Base-by-base conservation (phyloP, 371 early-diverging fungal genomes). In the Blakeslea trispora region DNA sequence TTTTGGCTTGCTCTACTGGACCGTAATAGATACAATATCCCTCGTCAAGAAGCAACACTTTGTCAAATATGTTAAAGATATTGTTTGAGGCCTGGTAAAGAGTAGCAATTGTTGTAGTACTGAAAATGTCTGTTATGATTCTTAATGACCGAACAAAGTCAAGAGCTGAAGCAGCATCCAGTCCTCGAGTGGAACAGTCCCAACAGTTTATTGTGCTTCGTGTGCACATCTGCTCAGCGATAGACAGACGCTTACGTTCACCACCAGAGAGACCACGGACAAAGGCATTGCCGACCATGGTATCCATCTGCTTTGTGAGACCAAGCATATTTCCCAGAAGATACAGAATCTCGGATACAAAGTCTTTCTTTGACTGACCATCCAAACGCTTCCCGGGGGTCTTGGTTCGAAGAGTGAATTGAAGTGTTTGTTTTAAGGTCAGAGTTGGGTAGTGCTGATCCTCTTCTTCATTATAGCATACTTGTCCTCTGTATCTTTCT, bases 161-260 rank as follows among this genome's bases (percentile, higher is more conserved):
- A 6, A 91, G 77, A 18, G 97, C 94, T 24, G 91, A 92, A 39
- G 92, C 87, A 13, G 93, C 85, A 77, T 98, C 98, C n/a, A 98
- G 71, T 57, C 97, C 96, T 55, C 89, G 86, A 3, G 93, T 93
- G 31, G 91, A 87, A 34, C 93, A 93, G 61, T 96, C 95, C 83
- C 93, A 88, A 61, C 91, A 82, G 55, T 89, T 85, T 60, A 93
- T 75, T 9, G 83, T 72, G 42, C 89, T 88, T 18, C 77, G 79
- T 6, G 90, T 83, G 0, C 94, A 85, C 59, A 96, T 86, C 72
- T 95, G 92, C 69, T 89, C 89, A 31, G 91, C 95, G 57, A 94
- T 92, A 4, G 87, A 83, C 8, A 91, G 75, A 61, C 97, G 87
- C 82, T 96, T 95, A 51, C 90, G 81, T 74, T 88, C 94, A 54